Base-by-base conservation (phyloP, 2,329 filamentous ascomycete species). In the Fusarium nygamai region DNA sequence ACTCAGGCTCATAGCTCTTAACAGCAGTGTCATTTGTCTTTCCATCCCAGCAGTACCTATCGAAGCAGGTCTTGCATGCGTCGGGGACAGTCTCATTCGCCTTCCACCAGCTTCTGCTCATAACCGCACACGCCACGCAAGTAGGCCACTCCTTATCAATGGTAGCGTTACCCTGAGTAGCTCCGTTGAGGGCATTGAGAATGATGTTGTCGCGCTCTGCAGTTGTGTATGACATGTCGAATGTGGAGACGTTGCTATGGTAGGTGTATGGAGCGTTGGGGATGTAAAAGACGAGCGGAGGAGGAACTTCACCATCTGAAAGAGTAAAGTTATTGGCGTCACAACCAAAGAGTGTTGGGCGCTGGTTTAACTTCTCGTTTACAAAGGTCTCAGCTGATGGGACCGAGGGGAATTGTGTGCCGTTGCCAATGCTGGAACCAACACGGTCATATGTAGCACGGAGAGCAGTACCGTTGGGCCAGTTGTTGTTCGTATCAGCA, bases 31-130 rank as follows among this genome's bases (percentile, higher is more conserved):
- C 77, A 36, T 82, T 80, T 13, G 83, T 64, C 24, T 89, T 93
- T 24, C 96, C 96, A 81, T 98, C 90, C 96, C 96, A 99, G 88
- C 96, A 99, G 85, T 98, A 98, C 19, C 85, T 82, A 17, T 86
- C 75, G 82, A 98, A 98, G 85, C 96, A 99, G 47, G 87, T 78
- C 46, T 83, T 86, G 85, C 96, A 99, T 9, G 89, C 90, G 1
- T 88, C 86, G 0, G 96, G 96, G 2, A 95, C 87, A 0, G 84
- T 69, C 1, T 92, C 92, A 22, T 87, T 86, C 0, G 93, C 95
- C 56, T 94, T 89, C 71, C 90, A 86, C 74, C 96, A 89, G 75
- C 92, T 94, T 72, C 96, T 90, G 65, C 89, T 90, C 33, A 98
- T 87, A 27, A 97, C 91, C 9, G 96, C 96, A 83, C 96, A 99